Evolutionary conservation across 2,329 filamentous ascomycete genomes (phyloP).

Genomic region (Fusarium sp.): DNA sequence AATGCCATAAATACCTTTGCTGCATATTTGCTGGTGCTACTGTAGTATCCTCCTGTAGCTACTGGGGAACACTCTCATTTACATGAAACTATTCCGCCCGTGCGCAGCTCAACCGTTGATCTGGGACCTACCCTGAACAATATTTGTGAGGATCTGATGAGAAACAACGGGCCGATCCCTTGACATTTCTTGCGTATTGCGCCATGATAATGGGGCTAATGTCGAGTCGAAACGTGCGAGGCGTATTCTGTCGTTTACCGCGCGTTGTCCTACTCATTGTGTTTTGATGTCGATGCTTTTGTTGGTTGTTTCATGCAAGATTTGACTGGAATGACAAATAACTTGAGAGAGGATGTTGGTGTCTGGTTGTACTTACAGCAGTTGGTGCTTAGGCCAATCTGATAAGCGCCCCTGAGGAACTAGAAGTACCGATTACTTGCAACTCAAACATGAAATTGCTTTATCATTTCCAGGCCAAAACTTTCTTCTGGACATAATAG

Average conservation of each 20-base stretch:
- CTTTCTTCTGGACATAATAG: neutral
- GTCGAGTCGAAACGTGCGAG: neutral
- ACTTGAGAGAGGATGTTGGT: neutral
- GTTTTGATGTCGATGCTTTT: neutral
- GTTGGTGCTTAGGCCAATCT: neutral
- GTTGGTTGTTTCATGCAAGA: neutral
- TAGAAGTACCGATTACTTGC: neutral
- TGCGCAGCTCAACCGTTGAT: neutral
- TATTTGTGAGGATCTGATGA: neutral
- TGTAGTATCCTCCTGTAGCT: neutral
- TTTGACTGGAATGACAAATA: neutral
- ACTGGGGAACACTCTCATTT: neutral
- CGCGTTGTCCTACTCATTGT: neutral
- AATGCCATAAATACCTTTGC: neutral
- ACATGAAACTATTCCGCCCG: conserved; percentile 4
- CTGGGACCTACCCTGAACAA: conserved; percentile 17
- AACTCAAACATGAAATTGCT: neutral
- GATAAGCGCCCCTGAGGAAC: neutral
- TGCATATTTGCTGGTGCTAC: neutral
- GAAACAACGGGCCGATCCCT: conserved; percentile 7
- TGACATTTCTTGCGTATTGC: neutral
- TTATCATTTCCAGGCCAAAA: neutral
- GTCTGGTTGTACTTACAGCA: neutral
- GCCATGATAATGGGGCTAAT: neutral
- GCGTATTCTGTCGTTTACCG: neutral